These are phyloP conservation scores for Starmerella bombi DNA, from an alignment of 805 yeast species.

Conservation along the genomic window DNA sequence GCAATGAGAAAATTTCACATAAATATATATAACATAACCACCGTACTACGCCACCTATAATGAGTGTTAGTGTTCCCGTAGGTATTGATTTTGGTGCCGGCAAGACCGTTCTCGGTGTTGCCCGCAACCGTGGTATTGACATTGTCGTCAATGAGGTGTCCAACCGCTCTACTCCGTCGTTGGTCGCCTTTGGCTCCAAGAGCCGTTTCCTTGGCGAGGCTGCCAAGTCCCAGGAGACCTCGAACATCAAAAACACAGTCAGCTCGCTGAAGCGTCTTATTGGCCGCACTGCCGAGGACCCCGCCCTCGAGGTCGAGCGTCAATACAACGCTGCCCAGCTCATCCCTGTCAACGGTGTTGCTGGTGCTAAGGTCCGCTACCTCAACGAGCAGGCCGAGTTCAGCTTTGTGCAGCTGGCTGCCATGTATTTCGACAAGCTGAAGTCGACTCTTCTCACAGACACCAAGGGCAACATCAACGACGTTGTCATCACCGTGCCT, in stretches of 20 bases:
- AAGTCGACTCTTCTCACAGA: slow-evolving; percentile 69
- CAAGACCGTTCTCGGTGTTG: slow-evolving; percentile 82
- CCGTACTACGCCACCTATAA: background rate
- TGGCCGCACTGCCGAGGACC: slow-evolving; percentile 62
- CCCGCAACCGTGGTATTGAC: slow-evolving; percentile 97
- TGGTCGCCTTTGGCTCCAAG: slow-evolving; percentile 83
- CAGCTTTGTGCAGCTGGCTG: slow-evolving; percentile 80
- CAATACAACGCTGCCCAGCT: slow-evolving; percentile 61
- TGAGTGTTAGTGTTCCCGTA: slow-evolving; percentile 30
- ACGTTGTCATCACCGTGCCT: slow-evolving; percentile 90
- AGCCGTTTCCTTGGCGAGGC: slow-evolving; percentile 89
- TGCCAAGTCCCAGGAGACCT: slow-evolving; percentile 92
- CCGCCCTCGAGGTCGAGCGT: slow-evolving; percentile 64
- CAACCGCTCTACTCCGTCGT: slow-evolving; percentile 85
- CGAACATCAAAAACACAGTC: slow-evolving; percentile 92
- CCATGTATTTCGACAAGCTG: slow-evolving; percentile 88
- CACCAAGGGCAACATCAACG: slow-evolving; percentile 68
- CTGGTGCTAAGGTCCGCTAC: slow-evolving; percentile 77
- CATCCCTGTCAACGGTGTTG: slow-evolving; percentile 54
- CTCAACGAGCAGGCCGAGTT: slow-evolving; percentile 66
- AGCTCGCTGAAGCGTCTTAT: slow-evolving; percentile 86
- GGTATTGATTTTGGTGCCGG: slow-evolving; percentile 97
- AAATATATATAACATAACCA: background rate
- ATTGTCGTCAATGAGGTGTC: slow-evolving; percentile 97
- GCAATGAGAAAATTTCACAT: background rate